Evolutionary conservation across 2,329 filamentous ascomycete genomes (phyloP), one percentile per base, ranked within the genome.

Genomic region (Verticillium isaacii): DNA sequence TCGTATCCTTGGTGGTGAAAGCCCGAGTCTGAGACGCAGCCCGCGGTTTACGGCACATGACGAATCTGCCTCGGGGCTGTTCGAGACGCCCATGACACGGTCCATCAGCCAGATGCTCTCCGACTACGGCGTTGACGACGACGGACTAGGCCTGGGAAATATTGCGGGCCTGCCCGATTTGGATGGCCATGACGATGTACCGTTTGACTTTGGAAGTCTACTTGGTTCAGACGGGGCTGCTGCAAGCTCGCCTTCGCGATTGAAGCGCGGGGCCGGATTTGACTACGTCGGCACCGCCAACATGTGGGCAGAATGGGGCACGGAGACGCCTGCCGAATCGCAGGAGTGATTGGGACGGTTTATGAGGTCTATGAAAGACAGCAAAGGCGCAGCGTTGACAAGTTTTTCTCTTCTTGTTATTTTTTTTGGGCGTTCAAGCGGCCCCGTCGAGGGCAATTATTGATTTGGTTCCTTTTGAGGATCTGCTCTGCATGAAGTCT

Each of bases 41-140:
- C 81, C 81, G 29, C 75, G 78, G 5, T 36, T 59, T 2, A 32
- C 37, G 15, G 37, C 17, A 7, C 58, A 52, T 12, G 45, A 55
- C n/a, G 54, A 56, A 8, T n/a, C 19, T 11, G 12, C 25, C 5
- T 17, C 5, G 25, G 14, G 4, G 15, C n/a, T 76, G 3, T 76
- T 78, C 56, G 79, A 81, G 60, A 86, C 86, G 6, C 87, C 87
- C 0, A 83, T 89, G 68, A 86, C 85, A 2, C 80, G 83, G 41
- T 85, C 87, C 25, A 80, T 92, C 39, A 85, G 83, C 65, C 83
- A 89, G 67, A 78, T 91, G 63, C 78, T 91, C 23, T 87, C 83
- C 8, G 84, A 78, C 54, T 80, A 84, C 67, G 68, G 75, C 73
- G 11, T 75, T 68, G 64, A 77, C 70, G 2, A 74, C 73, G 32